Percentiles rank a stretch among this genome's conserved stretches.
phyloP scores from a whole-genome alignment of 257 asterid species.

The Solanum dulcamara region DNA sequence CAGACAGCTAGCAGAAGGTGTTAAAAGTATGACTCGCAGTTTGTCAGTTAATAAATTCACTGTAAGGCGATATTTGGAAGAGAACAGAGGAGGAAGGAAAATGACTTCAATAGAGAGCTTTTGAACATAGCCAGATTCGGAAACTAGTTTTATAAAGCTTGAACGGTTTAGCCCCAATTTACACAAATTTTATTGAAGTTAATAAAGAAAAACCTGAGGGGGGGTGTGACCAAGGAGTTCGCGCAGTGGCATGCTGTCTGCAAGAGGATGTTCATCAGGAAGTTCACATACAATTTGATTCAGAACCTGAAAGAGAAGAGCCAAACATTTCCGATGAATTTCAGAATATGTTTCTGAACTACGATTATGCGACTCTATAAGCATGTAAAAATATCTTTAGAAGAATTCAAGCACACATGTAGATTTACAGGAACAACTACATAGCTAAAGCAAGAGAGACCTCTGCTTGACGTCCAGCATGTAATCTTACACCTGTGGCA shows the following conservation, averaged over 20 bases:
- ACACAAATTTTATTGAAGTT: background rate
- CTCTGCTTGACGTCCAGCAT: constrained; percentile 99
- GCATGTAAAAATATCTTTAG: background rate
- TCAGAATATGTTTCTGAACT: background rate
- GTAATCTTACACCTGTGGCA: constrained; percentile 90
- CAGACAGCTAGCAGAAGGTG: too few species aligned
- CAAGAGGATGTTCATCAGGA: constrained; percentile 96
- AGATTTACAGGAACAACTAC: background rate
- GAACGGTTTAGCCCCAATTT: background rate
- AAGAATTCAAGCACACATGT: background rate
- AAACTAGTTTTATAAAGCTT: too few species aligned
- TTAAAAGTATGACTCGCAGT: too few species aligned
- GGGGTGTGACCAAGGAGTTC: constrained; percentile 99
- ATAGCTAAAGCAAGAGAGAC: constrained; percentile 19
- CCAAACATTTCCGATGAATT: background rate
- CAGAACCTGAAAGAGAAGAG: constrained; percentile 47
- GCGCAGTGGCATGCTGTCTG: constrained; percentile 78
- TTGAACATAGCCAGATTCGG: too few species aligned
- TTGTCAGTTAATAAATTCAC: too few species aligned
- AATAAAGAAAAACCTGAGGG: constrained; percentile 54
- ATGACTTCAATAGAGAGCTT: too few species aligned
- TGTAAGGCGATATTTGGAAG: too few species aligned
- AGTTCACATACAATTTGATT: constrained; percentile 91
- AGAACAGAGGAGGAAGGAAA: too few species aligned
- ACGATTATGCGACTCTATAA: background rate